Conservation (phyloP, 805 yeast genomes). For the Tetrapisispora arboricola region DNA sequence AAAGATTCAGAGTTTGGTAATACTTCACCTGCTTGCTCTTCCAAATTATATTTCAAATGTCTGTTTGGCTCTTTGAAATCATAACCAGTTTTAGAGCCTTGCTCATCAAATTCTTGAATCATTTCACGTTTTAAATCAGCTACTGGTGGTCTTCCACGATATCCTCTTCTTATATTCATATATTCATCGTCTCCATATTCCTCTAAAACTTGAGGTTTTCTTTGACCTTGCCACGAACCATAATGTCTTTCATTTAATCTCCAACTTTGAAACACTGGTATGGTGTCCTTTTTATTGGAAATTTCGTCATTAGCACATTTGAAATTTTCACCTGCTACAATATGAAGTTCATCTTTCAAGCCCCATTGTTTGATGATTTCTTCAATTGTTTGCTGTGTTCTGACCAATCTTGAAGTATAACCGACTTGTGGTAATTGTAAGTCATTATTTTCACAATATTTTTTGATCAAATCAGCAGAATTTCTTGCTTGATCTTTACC, state of each 20-base stretch:
- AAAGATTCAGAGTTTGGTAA: conserved; percentile 68
- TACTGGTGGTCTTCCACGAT: conserved; percentile 58
- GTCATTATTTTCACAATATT: conserved; percentile 22
- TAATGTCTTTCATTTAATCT: conserved; percentile 78
- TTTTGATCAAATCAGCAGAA: conserved; percentile 50
- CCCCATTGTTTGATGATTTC: conserved; percentile 47
- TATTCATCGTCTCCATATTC: conserved; percentile 63
- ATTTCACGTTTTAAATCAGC: conserved; percentile 28
- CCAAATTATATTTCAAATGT: conserved; percentile 24
- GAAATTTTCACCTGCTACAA: conserved; percentile 13
- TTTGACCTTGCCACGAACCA: conserved; percentile 71
- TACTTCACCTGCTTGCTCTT: conserved; percentile 30
- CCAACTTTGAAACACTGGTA: conserved; percentile 56
- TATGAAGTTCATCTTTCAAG: conserved; percentile 12
- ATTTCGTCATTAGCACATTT: not conserved
- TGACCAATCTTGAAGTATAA: conserved; percentile 59
- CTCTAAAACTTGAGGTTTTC: conserved; percentile 55
- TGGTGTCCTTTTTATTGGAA: conserved; percentile 25
- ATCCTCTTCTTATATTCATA: conserved; percentile 73
- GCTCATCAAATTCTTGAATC: conserved; percentile 32
- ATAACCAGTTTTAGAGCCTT: conserved; percentile 24
- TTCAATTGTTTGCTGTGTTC: conserved; percentile 68
- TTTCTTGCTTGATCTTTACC: conserved; percentile 60
- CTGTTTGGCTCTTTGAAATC: conserved; percentile 31
- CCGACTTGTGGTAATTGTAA: conserved; percentile 42